phyloP scores from a whole-genome alignment of 305 asterid genomes.

The Rubia balearica region DNA sequence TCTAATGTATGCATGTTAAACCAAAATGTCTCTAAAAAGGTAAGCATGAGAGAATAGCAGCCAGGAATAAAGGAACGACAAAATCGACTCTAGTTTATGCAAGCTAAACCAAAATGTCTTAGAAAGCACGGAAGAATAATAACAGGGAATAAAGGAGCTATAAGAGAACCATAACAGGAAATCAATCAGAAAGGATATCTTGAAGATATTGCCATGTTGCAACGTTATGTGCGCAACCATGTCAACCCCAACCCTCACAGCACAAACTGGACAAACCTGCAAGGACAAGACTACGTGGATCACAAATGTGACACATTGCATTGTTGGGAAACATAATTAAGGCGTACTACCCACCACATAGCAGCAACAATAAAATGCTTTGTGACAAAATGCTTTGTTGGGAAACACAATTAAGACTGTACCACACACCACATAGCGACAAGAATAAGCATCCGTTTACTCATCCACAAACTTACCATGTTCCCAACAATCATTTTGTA shows the following conservation, averaged over 20 bases:
- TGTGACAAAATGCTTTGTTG: background rate
- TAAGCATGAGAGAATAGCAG: background rate
- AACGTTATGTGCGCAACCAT: slow-evolving; percentile 95
- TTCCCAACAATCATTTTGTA: background rate
- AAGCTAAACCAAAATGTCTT: background rate
- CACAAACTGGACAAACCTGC: slow-evolving; percentile 89
- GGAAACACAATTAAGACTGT: background rate
- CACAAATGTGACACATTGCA: background rate
- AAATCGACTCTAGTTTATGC: background rate
- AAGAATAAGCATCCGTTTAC: background rate
- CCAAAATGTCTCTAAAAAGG: background rate
- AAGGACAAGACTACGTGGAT: slow-evolving; percentile 3
- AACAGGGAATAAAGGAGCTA: background rate
- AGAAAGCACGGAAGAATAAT: background rate
- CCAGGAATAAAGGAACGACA: background rate
- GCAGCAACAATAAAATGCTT: background rate
- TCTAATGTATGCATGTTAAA: background rate
- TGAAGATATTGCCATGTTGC: slow-evolving; percentile 81
- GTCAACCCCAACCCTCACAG: slow-evolving; percentile 88
- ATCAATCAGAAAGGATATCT: slow-evolving; percentile 65
- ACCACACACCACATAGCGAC: background rate
- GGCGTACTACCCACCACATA: background rate
- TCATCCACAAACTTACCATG: background rate
- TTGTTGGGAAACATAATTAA: background rate
- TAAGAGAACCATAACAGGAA: slow-evolving; percentile 4